Conservation (phyloP, 345 rosid genomes). For the Hypericum androsaemum region DNA sequence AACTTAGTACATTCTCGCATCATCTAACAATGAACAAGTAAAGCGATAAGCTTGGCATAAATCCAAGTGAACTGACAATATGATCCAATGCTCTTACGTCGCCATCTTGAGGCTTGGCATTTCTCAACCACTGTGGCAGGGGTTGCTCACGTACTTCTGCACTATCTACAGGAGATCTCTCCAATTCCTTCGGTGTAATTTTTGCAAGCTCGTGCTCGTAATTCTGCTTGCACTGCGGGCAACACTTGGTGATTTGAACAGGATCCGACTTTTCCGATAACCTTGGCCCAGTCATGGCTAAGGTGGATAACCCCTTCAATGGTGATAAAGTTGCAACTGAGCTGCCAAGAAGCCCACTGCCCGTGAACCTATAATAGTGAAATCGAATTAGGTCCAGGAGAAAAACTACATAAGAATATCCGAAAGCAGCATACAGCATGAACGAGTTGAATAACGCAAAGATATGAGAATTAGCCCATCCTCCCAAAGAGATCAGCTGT, state of each 20-base stretch:
- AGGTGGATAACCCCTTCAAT: slow-evolving; percentile 38
- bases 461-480: too few species aligned
- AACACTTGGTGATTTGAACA: slow-evolving; percentile 36
- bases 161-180: slow-evolving; percentile 38
- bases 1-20: not conserved
- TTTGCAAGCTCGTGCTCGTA: slow-evolving; percentile 57
- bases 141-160: slow-evolving; percentile 33
- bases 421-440: too few species aligned
- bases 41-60: not conserved
- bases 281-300: slow-evolving; percentile 22
- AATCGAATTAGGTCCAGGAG: not conserved
- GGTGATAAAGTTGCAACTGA: slow-evolving; percentile 50
- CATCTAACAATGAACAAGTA: not conserved
- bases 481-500: too few species aligned
- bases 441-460: too few species aligned
- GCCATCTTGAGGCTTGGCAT: slow-evolving; percentile 41
- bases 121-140: slow-evolving; percentile 72
- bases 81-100: slow-evolving; percentile 30
- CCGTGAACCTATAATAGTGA: slow-evolving; percentile 35
- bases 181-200: slow-evolving; percentile 25
- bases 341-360: slow-evolving; percentile 45
- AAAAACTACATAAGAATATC: not conserved
- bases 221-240: slow-evolving; percentile 54
- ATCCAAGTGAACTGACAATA: not conserved
- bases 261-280: slow-evolving; percentile 42